Percentiles rank a stretch among this genome's conserved stretches.
Conservation (phyloP, 306 rosid species). For the Carpinus fangiana region DNA sequence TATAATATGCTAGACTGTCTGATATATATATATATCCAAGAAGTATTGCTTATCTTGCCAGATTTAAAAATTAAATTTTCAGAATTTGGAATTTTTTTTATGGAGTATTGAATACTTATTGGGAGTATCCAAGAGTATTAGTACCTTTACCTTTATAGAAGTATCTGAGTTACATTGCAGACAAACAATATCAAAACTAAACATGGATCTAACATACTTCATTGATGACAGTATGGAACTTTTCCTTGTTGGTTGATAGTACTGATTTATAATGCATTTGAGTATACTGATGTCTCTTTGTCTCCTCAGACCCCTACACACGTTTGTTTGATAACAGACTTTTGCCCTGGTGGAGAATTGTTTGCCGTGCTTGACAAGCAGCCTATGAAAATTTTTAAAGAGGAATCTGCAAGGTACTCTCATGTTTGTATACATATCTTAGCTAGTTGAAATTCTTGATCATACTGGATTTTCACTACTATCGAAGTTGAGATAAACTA, state of each 20-base stretch:
- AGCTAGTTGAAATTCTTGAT: not conserved
- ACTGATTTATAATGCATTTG: not conserved
- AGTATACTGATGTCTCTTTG: slow-evolving; percentile 29
- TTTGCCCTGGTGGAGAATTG: slow-evolving; percentile 86
- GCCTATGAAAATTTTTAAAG: slow-evolving; percentile 82
- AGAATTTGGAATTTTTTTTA: not conserved
- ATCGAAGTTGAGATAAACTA: not conserved
- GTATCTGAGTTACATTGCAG: not conserved
- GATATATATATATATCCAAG: not conserved
- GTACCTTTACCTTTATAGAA: not conserved
- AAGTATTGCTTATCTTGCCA: not conserved
- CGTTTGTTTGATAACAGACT: slow-evolving; percentile 92
- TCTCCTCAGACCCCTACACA: slow-evolving; percentile 80
- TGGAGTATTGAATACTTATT: not conserved
- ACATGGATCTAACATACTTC: not conserved
- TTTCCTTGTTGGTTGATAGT: not conserved
- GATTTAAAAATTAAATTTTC: not conserved
- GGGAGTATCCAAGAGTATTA: not conserved
- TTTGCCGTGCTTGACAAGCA: slow-evolving; percentile 91
- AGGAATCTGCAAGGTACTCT: slow-evolving; percentile 86
- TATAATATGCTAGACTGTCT: not conserved
- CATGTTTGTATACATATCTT: not conserved
- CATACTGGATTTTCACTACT: not conserved
- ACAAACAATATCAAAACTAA: not conserved
- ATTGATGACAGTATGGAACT: not conserved